These are phyloP conservation scores for Dryas drummondii DNA, from an alignment of 306 rosid genomes.

Conservation along the genomic window DNA sequence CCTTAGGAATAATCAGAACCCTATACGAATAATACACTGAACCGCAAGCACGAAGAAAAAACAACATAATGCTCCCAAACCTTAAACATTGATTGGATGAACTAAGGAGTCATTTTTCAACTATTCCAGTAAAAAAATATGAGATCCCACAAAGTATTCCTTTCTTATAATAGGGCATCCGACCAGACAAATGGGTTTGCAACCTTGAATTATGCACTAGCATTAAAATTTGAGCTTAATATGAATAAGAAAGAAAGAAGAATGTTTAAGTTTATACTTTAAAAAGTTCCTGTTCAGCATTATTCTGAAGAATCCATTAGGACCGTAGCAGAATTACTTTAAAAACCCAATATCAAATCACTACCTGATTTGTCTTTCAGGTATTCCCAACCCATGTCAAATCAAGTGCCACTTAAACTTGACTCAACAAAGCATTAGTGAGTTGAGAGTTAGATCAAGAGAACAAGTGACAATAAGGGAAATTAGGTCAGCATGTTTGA, in stretches of 20 bases:
- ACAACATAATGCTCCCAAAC: neutral
- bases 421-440: neutral
- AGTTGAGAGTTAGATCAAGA: neutral
- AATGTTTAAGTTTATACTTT: neutral
- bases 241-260: neutral
- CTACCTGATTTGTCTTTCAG: neutral
- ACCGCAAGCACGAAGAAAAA: neutral
- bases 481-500: neutral
- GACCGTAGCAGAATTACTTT: neutral
- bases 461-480: too few species aligned
- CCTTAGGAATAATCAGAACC: neutral
- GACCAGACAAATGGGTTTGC: neutral
- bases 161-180: neutral
- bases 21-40: neutral
- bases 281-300: neutral
- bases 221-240: neutral
- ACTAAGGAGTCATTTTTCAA: neutral
- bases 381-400: neutral
- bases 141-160: neutral
- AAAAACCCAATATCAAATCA: neutral
- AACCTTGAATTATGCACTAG: neutral
- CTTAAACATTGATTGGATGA: neutral
- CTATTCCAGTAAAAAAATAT: neutral
- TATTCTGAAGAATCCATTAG: neutral
- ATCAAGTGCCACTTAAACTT: neutral